phyloP scores from a whole-genome alignment of 2,329 filamentous ascomycete species.

The Lecanoromycetidae sp. region DNA sequence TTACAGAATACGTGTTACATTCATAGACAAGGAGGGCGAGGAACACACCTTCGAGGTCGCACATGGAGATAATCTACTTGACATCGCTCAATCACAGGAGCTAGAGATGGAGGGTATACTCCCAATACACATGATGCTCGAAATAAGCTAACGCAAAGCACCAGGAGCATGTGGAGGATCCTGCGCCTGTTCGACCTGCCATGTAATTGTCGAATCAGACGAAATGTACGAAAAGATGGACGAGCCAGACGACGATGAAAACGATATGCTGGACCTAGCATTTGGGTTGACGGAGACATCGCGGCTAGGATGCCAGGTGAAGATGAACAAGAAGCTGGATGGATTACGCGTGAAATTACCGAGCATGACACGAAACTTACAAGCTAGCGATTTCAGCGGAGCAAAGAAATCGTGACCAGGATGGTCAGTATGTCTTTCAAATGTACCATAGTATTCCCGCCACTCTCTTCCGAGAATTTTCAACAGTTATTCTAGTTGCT shows the following conservation, averaged over 20 bases:
- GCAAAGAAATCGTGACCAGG: slow-evolving; percentile 25
- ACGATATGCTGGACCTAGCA: slow-evolving; percentile 82
- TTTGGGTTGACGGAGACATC: slow-evolving; percentile 82
- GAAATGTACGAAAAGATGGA: slow-evolving; percentile 65
- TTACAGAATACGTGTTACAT: slow-evolving; percentile 69
- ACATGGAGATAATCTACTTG: slow-evolving; percentile 82
- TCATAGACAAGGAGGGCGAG: slow-evolving; percentile 79
- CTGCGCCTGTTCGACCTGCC: slow-evolving; percentile 86
- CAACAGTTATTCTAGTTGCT: no score
- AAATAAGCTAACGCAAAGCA: neutral
- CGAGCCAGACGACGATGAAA: slow-evolving; percentile 68
- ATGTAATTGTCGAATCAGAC: slow-evolving; percentile 69
- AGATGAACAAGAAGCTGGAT: slow-evolving; percentile 82
- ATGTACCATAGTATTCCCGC: neutral
- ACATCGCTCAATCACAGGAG: slow-evolving; percentile 89
- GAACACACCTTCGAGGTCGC: slow-evolving; percentile 66
- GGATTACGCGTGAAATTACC: slow-evolving; percentile 76
- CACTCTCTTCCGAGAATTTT: no score
- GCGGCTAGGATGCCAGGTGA: slow-evolving; percentile 76
- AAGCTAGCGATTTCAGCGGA: slow-evolving; percentile 76
- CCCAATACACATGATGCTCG: neutral
- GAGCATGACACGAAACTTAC: slow-evolving; percentile 88
- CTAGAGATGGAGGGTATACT: slow-evolving; percentile 81
- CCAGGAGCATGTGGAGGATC: slow-evolving; percentile 80
- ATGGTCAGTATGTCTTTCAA: neutral